phyloP scores from a whole-genome alignment of 805 yeast species.

The Citeromyces matritensis region DNA sequence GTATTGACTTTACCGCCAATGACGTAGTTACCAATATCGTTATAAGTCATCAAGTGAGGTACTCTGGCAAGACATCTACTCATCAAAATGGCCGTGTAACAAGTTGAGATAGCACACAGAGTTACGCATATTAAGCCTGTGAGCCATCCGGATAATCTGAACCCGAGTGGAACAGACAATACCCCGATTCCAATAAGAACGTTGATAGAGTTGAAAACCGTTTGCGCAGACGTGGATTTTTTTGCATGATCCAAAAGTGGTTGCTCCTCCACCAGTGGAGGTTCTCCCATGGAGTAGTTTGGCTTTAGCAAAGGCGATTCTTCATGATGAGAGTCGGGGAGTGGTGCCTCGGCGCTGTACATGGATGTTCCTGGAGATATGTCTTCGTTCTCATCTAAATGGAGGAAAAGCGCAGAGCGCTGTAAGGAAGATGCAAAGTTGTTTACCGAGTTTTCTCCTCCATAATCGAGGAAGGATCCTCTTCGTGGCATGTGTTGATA shows the following conservation, averaged over 20 bases:
- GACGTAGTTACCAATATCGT: slow-evolving; percentile 37
- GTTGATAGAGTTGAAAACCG: slow-evolving; percentile 65
- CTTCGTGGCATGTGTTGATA: slow-evolving; percentile 6
- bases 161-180: slow-evolving; percentile 57
- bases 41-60: slow-evolving; percentile 31
- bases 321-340: too few relatives aligned
- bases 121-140: slow-evolving; percentile 26
- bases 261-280: background rate
- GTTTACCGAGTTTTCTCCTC: slow-evolving; percentile 19
- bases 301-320: slow-evolving; percentile 1
- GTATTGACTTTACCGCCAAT: slow-evolving; percentile 30
- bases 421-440: slow-evolving; percentile 19
- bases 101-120: slow-evolving; percentile 31
- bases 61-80: slow-evolving; percentile 28
- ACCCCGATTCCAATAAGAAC: slow-evolving; percentile 67
- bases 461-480: slow-evolving; percentile 17
- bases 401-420: slow-evolving; percentile 13
- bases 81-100: slow-evolving; percentile 36
- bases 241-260: slow-evolving; percentile 6
- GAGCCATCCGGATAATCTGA: slow-evolving; percentile 55
- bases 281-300: background rate
- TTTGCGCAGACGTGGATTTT: slow-evolving; percentile 56
- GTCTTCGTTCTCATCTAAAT: background rate
- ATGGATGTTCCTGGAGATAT: too few relatives aligned
- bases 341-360: too few relatives aligned